phyloP scores from a whole-genome alignment of 2,329 filamentous ascomycete species.

The Talaromyces amestolkiae region DNA sequence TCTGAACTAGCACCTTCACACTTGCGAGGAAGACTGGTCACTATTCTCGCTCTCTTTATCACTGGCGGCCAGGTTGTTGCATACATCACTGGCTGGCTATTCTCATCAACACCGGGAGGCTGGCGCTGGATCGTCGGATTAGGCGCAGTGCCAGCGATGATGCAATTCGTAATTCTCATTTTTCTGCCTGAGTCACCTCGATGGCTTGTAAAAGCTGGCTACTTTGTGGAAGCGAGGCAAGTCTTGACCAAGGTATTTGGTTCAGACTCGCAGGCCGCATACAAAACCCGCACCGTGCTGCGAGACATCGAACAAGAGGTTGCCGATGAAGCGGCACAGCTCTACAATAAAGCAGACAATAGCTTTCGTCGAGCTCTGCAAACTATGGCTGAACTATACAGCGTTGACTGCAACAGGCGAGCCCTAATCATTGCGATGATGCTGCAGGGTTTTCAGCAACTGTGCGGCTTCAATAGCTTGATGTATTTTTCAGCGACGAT shows the following conservation, averaged over 20 bases:
- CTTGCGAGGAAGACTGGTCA: conserved; percentile 75
- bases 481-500: conserved; percentile 91
- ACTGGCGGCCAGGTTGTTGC: conserved; percentile 86
- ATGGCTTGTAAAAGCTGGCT: conserved; percentile 73
- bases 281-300: conserved; percentile 60
- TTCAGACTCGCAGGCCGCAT: conserved; percentile 40
- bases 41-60: conserved; percentile 76
- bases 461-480: conserved; percentile 85
- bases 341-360: conserved; percentile 25
- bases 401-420: conserved; percentile 54
- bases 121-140: conserved; percentile 94
- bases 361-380: conserved; percentile 31
- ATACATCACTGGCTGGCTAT: conserved; percentile 77
- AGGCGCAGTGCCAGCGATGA: conserved; percentile 70
- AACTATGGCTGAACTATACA: conserved; percentile 33
- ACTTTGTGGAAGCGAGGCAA: conserved; percentile 58
- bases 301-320: conserved; percentile 72
- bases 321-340: conserved; percentile 61
- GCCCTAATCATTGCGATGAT: conserved; percentile 82
- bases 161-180: conserved; percentile 67
- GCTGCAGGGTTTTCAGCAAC: conserved; percentile 81
- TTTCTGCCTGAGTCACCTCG: conserved; percentile 85
- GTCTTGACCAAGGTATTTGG: conserved; percentile 68
- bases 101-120: conserved; percentile 60
- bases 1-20: conserved; percentile 77